These are phyloP conservation scores for Skeletonema potamos DNA, from an alignment of 108 stramenopile genomes.

Conservation along the genomic window DNA sequence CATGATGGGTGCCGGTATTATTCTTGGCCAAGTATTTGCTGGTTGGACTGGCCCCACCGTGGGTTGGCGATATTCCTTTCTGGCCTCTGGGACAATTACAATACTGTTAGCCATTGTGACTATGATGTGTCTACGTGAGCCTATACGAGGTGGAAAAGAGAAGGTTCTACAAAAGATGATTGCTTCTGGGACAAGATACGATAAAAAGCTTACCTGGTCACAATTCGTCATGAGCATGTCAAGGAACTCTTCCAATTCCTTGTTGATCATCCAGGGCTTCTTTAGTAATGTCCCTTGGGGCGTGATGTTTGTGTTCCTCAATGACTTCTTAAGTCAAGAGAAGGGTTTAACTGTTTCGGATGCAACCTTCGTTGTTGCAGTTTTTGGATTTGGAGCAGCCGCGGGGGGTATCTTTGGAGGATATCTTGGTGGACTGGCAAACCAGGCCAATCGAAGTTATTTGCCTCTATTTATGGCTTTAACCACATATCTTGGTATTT, in stretches of 20 bases:
- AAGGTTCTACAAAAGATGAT: conserved; percentile 63
- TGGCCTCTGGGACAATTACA: conserved; percentile 36
- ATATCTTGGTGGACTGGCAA: conserved; percentile 45
- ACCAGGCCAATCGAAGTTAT: conserved; percentile 35
- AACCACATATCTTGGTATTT: conserved; percentile 52
- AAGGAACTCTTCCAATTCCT: conserved; percentile 50
- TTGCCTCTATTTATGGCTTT: conserved; percentile 65
- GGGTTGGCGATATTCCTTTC: conserved; percentile 69
- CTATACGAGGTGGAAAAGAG: conserved; percentile 71
- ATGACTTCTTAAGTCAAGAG: conserved; percentile 73
- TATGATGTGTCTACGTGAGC: conserved; percentile 59
- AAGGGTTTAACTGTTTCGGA: conserved; percentile 60
- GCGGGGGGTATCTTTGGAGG: conserved; percentile 69
- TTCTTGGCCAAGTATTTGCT: conserved; percentile 71
- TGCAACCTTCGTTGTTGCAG: conserved; percentile 59
- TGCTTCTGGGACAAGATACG: conserved; percentile 56
- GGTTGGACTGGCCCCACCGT: conserved; percentile 43
- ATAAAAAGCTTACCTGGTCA: conserved; percentile 62
- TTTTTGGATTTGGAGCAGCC: conserved; percentile 66
- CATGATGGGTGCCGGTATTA: conserved; percentile 76
- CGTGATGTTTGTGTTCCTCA: conserved; percentile 69
- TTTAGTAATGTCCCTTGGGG: conserved; percentile 70
- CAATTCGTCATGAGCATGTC: conserved; percentile 61
- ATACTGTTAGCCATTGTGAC: conserved; percentile 43
- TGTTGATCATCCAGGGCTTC: conserved; percentile 67